Conservation (phyloP, 306 rosid genomes). For the Cyclanthera cordifolia region DNA sequence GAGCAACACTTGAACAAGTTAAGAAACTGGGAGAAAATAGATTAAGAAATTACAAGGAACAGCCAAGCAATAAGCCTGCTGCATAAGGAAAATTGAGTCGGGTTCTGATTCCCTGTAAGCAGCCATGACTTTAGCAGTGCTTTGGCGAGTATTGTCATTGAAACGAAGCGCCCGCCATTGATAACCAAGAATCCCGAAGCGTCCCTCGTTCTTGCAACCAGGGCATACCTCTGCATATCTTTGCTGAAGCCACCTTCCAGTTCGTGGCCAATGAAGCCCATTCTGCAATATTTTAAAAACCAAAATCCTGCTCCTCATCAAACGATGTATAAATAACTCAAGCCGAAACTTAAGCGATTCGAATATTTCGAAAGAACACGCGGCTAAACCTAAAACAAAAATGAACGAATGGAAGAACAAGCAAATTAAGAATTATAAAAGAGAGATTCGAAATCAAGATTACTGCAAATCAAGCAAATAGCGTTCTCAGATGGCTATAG, state of each 20-base stretch:
- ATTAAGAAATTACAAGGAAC: conserved; percentile 57
- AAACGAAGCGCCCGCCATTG: conserved; percentile 90
- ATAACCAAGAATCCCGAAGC: conserved; percentile 60
- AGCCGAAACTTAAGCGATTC: not conserved
- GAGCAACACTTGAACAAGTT: not conserved
- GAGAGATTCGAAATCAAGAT: not conserved
- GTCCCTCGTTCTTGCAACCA: conserved; percentile 19
- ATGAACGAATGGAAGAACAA: not conserved
- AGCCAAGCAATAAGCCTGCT: conserved; percentile 83
- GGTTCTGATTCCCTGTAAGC: conserved; percentile 39
- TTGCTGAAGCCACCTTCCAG: conserved; percentile 55
- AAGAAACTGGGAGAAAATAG: not conserved
- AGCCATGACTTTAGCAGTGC: conserved; percentile 66
- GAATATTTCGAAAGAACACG: not conserved
- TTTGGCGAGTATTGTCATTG: conserved; percentile 72
- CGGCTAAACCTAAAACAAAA: not conserved
- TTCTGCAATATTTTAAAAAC: conserved; percentile 28
- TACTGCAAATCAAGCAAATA: not conserved
- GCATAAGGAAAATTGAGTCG: conserved; percentile 49
- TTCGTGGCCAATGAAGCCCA: conserved; percentile 39
- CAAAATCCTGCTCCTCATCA: not conserved
- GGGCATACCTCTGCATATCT: conserved; percentile 45
- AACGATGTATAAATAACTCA: not conserved
- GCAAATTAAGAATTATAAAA: not conserved
- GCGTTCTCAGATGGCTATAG: not conserved